phyloP scores from a whole-genome alignment of 1,284 basidiomycete species.

The Papiliotrema flavescens region DNA sequence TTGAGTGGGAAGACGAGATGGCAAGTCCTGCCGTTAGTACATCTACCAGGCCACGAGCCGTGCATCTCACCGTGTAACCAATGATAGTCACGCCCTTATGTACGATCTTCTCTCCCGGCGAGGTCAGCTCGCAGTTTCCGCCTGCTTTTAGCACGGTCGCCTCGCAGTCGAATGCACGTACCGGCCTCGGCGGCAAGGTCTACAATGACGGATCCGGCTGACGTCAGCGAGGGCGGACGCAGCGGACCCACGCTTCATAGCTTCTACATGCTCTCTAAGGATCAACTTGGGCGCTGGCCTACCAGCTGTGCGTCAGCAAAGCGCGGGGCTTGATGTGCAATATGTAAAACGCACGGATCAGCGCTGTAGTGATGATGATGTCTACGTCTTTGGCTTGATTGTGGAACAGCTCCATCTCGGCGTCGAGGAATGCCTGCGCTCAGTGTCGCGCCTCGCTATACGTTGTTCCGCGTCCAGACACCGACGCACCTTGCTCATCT shows the following conservation, averaged over 20 bases:
- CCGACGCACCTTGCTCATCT: constrained; percentile 78
- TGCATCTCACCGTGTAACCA: constrained; percentile 55
- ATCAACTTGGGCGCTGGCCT: constrained; percentile 78
- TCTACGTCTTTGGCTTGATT: constrained; percentile 81
- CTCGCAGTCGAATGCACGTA: background rate
- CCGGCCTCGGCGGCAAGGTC: constrained; percentile 73
- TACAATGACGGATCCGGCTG: constrained; percentile 69
- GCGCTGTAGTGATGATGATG: constrained; percentile 70
- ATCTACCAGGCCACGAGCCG: too few species aligned
- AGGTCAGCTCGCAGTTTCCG: constrained; percentile 75
- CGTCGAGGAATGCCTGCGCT: constrained; percentile 61
- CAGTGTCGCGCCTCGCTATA: constrained; percentile 3
- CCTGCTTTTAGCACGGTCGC: too few species aligned
- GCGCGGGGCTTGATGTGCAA: background rate
- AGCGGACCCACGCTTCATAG: constrained; percentile 64
- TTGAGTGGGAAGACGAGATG: constrained; percentile 77
- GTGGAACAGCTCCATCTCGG: constrained; percentile 82
- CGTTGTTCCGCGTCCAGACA: too few species aligned
- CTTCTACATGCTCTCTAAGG: constrained; percentile 70
- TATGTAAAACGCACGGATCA: constrained; percentile 50
- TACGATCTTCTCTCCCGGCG: constrained; percentile 65
- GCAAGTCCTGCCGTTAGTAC: constrained; percentile 57
- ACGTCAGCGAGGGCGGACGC: background rate
- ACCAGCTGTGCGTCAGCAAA: constrained; percentile 59
- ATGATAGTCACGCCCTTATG: constrained; percentile 73